Percentiles rank a stretch among this genome's conserved stretches.
Evolutionary conservation across 331 rosid genomes (phyloP).

Genomic region (Malus hybrid): DNA sequence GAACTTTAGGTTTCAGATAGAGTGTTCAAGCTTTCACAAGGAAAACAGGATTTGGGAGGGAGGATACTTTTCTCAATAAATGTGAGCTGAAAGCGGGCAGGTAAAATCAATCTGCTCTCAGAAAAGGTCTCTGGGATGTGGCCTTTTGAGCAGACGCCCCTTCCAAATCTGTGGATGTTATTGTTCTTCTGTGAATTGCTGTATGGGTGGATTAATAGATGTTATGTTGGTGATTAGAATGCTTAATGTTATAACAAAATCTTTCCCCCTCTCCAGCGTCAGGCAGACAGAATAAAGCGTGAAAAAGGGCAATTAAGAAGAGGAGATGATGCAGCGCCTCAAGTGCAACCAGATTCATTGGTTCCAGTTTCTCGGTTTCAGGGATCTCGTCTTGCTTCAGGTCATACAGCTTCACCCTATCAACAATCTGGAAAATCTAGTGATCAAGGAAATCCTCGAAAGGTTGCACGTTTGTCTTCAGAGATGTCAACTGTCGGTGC

Average conservation of each 20-base stretch:
- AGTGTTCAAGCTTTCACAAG: background rate
- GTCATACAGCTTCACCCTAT: slow-evolving; percentile 70
- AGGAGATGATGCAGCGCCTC: slow-evolving; percentile 80
- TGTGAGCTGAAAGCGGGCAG: background rate
- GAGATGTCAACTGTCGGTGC: slow-evolving; percentile 56
- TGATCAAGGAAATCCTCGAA: slow-evolving; percentile 24
- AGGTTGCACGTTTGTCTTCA: slow-evolving; percentile 49
- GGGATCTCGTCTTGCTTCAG: slow-evolving; percentile 97
- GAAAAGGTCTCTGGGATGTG: background rate
- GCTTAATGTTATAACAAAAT: background rate
- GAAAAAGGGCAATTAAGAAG: slow-evolving; percentile 64
- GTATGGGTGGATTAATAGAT: background rate
- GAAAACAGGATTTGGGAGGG: background rate
- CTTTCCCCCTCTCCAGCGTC: slow-evolving; percentile 44
- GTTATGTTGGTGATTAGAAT: background rate
- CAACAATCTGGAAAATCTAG: slow-evolving; percentile 32
- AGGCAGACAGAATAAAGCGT: slow-evolving; percentile 79
- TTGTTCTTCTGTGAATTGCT: background rate
- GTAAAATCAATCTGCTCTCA: background rate
- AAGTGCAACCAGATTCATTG: slow-evolving; percentile 61
- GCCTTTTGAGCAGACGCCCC: background rate
- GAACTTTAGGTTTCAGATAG: background rate
- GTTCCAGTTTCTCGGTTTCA: slow-evolving; percentile 68
- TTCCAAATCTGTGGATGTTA: background rate
- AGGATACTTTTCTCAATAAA: background rate